phyloP scores from a whole-genome alignment of 306 rosid species.

The Argentina anserina region DNA sequence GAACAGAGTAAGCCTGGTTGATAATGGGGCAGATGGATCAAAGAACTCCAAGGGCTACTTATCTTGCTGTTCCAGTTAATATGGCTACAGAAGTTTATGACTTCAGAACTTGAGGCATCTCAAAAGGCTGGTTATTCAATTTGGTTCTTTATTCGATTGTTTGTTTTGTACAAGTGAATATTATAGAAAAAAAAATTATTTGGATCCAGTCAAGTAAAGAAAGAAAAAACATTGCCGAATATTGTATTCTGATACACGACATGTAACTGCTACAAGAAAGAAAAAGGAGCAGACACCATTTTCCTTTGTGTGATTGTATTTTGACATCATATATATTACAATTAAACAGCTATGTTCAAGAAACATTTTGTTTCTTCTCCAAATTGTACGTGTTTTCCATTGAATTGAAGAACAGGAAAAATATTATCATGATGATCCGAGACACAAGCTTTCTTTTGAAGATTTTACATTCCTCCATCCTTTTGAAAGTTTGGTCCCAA shows the following conservation, averaged over 20 bases:
- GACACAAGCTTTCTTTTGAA: neutral
- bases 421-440: neutral
- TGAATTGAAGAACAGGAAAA: neutral
- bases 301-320: constrained; percentile 15
- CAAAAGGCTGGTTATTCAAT: constrained; percentile 27
- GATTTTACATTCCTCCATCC: neutral
- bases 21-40: constrained; percentile 46
- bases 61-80: constrained; percentile 85
- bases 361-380: neutral
- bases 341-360: constrained; percentile 3
- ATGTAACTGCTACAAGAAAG: constrained; percentile 26
- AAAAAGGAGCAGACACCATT: constrained; percentile 23
- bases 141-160: constrained; percentile 31
- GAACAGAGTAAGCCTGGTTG: constrained; percentile 82
- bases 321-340: constrained; percentile 2
- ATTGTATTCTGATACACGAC: constrained; percentile 30
- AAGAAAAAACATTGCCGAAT: neutral
- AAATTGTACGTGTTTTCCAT: neutral
- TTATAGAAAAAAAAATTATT: constrained; percentile 32
- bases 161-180: constrained; percentile 33
- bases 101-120: constrained; percentile 21
- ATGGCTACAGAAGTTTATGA: neutral
- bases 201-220: constrained; percentile 25
- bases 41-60: constrained; percentile 50
- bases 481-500: neutral